Evolutionary conservation across 192 early-diverging fungal species (phyloP), one percentile per base, ranked within the genome.

Genomic region (Powellomyces hirtus): DNA sequence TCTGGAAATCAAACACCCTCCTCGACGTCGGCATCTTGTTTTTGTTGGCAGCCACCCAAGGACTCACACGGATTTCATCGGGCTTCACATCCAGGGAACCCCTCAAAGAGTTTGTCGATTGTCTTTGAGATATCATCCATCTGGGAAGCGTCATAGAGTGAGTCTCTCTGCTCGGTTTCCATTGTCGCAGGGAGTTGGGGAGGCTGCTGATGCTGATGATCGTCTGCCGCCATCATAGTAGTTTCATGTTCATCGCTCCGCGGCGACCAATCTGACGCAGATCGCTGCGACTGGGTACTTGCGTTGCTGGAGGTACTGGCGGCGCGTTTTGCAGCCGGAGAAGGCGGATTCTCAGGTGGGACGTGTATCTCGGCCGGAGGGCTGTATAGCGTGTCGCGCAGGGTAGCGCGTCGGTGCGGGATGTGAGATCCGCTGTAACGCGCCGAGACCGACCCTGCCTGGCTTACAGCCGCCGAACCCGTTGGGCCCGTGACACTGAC

Each of bases 81-180:
- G n/a, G 26, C 46, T 14, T 49, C 46, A 49, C 46, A 49, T 24
- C 29, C 53, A 31, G 53, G 31, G 33, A 71, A 62, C 14, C 60
- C 60, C 44, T 61, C 68, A 71, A 71, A 71, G 31, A 71, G 18
- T 14, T 51, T n/a, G 31, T 71, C 68, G 33, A 71, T 71, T 13
- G 59, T 71, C 14, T n/a, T 44, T 14, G 59, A 33, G 31, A 71
- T 63, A 8, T 71, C 68, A 8, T 71, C 68, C 49, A 18, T 22
- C n/a, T 52, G 18, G 14, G 13, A n/a, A n/a, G n/a, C n/a, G n/a
- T n/a, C n/a, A n/a, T n/a, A n/a, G n/a, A n/a, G n/a, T n/a, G n/a
- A n/a, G n/a, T n/a, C n/a, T n/a, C n/a, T n/a, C n/a, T n/a, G n/a
- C n/a, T n/a, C n/a, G n/a, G n/a, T n/a, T n/a, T n/a, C n/a, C n/a